Evolutionary conservation across 805 yeast species (phyloP), one percentile per base, ranked within the genome.

Genomic region (Zygosaccharomyces pseudorouxii): DNA sequence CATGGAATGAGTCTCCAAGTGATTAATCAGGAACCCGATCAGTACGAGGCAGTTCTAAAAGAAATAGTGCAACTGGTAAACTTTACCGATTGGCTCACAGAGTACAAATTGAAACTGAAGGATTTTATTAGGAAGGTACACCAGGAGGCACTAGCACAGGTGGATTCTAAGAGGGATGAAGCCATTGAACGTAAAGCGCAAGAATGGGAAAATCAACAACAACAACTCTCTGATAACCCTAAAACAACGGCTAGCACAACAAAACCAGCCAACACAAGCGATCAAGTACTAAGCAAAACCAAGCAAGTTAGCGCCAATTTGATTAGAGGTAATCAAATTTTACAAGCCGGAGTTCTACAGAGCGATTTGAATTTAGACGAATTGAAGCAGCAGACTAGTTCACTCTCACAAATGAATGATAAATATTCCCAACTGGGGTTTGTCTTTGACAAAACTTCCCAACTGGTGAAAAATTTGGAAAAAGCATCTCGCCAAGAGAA

Each of bases 281-380:
- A 57, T n/a, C 59, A 60, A 45, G 42, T 65, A n/a, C 45, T 62
- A 30, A 41, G 46, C 18, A 60, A 56, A 18, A 67, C 64, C 16
- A 59, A 61, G 46, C 56, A 56, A 33, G 45, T 67, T 37, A 67
- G 69, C 0, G 56, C 60, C 7, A 65, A 64, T 42, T 52, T 67
- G 29, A 53, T 64, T 11, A 62, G 63, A 41, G 57, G 67, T 10
- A 66, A 65, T 43, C 67, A 65, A 43, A 52, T 65, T 10, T 35
- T 67, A 44, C 68, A 64, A 47, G 55, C 65, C 2, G 58, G 69
- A 12, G 61, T 67, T 10, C 40, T 67, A 30, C 71, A 67, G 45
- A 65, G 69, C 46, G 67, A 63, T 30, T 48, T 67, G 29, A 66
- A 67, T 47, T 39, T 67, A 14, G 68, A 64, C 45, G 71, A 67